A percentile compares a stretch with the other conserved stretches of the same genome.
phyloP scores from a whole-genome alignment of 2,329 filamentous ascomycete genomes.

The Aspergillus flavus region DNA sequence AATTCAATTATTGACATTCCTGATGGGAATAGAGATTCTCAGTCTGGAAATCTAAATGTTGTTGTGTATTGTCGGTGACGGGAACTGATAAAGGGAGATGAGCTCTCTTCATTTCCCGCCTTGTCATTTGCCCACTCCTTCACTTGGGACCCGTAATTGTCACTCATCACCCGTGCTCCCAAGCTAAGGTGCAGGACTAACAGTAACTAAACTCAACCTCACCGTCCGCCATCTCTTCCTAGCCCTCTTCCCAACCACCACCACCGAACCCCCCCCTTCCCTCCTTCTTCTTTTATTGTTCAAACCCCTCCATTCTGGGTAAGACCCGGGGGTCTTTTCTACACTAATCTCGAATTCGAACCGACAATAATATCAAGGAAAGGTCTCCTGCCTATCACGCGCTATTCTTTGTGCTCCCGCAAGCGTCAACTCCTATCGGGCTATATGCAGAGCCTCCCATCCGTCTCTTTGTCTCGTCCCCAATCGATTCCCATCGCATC shows the following conservation, averaged over 20 bases:
- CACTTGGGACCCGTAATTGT: background rate
- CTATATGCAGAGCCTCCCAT: constrained; percentile 25
- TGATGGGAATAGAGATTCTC: background rate
- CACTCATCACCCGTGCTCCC: background rate
- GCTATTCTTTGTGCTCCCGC: constrained; percentile 28
- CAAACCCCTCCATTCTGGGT: background rate
- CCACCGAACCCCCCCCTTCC: constrained; percentile 2
- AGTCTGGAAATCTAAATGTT: background rate
- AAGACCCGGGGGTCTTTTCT: background rate
- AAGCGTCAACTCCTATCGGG: constrained; percentile 13
- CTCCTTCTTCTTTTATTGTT: background rate
- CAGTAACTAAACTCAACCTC: constrained; percentile 3
- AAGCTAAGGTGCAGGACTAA: constrained; percentile 4
- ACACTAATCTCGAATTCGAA: constrained; percentile 1
- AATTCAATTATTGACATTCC: background rate
- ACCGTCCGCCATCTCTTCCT: constrained; percentile 9
- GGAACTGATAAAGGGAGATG: background rate
- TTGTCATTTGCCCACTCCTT: constrained; percentile 19
- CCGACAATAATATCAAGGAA: constrained; percentile 1
- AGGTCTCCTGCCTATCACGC: constrained; percentile 28
- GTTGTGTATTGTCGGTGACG: background rate
- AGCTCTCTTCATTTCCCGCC: constrained; percentile 11
- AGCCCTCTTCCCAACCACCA: constrained; percentile 6
- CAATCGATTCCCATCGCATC: constrained; percentile 14
- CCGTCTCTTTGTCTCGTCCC: constrained; percentile 17